Evolutionary conservation across 2,329 filamentous ascomycete genomes (phyloP).

Genomic region (Xylaria sp.): DNA sequence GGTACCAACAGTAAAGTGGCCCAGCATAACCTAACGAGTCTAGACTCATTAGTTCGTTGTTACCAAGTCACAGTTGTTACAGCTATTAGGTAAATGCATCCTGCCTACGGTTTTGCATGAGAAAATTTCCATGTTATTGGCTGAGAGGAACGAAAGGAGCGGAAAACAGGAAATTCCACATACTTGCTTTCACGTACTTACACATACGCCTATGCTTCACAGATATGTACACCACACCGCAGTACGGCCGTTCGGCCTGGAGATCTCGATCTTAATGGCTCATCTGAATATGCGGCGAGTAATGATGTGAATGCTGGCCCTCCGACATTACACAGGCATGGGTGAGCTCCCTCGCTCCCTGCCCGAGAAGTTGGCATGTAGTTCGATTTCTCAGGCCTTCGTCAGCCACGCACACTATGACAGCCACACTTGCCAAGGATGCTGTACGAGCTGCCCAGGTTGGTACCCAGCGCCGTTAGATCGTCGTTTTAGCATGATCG

Average conservation of each 20-base stretch:
- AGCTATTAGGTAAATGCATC: slow-evolving; percentile 3
- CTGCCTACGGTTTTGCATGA: neutral
- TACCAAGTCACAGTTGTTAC: slow-evolving; percentile 26
- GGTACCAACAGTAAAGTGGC: slow-evolving; percentile 4
- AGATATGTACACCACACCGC: neutral
- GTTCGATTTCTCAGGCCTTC: slow-evolving; percentile 9
- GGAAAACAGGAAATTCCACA: slow-evolving; percentile 29
- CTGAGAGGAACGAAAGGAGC: neutral
- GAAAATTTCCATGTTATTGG: slow-evolving; percentile 1
- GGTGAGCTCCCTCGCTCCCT: neutral
- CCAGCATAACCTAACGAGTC: neutral
- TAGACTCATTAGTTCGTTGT: slow-evolving; percentile 9
- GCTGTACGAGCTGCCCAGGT: slow-evolving; percentile 26
- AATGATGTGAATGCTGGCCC: slow-evolving; percentile 17
- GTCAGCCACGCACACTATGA: slow-evolving; percentile 37
- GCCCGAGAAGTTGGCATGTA: slow-evolving; percentile 27
- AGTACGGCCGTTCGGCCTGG: slow-evolving; percentile 2
- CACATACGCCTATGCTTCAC: slow-evolving; percentile 7
- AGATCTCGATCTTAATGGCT: slow-evolving; percentile 36
- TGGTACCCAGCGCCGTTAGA: slow-evolving; percentile 33
- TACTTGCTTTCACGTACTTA: neutral
- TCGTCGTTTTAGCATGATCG: slow-evolving; percentile 33
- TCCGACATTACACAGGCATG: slow-evolving; percentile 25
- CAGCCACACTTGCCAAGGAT: slow-evolving; percentile 32
- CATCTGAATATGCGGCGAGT: slow-evolving; percentile 12